phyloP scores from a whole-genome alignment of 257 asterid species.

The Marsdenia floribunda region DNA sequence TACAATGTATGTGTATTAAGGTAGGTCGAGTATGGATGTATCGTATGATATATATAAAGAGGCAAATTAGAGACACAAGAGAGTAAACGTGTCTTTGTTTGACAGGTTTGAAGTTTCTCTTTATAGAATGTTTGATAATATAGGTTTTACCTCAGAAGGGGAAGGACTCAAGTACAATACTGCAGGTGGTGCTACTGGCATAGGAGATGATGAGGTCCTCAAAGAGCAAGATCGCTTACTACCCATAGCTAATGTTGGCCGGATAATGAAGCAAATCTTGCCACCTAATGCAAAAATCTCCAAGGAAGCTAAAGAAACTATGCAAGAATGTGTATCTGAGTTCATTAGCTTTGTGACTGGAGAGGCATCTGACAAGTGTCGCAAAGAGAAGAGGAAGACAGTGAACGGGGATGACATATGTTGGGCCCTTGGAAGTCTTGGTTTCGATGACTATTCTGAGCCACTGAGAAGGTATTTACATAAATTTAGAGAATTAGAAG shows the following conservation, averaged over 20 bases:
- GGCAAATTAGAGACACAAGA: conserved; percentile 21
- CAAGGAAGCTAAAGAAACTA: conserved; percentile 48
- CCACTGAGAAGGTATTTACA: conserved; percentile 33
- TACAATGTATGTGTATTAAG: background rate
- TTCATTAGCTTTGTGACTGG: conserved; percentile 62
- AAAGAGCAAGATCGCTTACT: conserved; percentile 49
- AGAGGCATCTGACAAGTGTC: conserved; percentile 53
- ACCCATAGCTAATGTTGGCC: conserved; percentile 50
- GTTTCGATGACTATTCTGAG: conserved; percentile 43
- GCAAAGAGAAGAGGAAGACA: conserved; percentile 45
- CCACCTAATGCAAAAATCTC: conserved; percentile 58
- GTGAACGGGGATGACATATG: conserved; percentile 54
- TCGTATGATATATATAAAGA: conserved; percentile 13
- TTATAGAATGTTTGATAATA: conserved; percentile 27
- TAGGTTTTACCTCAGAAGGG: conserved; percentile 4
- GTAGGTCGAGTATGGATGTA: background rate
- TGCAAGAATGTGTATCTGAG: conserved; percentile 59
- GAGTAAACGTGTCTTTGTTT: conserved; percentile 27
- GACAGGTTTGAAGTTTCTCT: conserved; percentile 19
- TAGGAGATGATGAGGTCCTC: conserved; percentile 9
- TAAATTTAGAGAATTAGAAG: conserved; percentile 42
- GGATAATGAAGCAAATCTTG: conserved; percentile 55
- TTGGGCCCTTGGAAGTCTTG: conserved; percentile 45
- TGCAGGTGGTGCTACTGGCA: conserved; percentile 1
- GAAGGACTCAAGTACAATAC: conserved; percentile 8